Evolutionary conservation across 164 flowering plant genomes (phyloP), one percentile per base, ranked within the genome.

Genomic region (Umbilicus rupestris): DNA sequence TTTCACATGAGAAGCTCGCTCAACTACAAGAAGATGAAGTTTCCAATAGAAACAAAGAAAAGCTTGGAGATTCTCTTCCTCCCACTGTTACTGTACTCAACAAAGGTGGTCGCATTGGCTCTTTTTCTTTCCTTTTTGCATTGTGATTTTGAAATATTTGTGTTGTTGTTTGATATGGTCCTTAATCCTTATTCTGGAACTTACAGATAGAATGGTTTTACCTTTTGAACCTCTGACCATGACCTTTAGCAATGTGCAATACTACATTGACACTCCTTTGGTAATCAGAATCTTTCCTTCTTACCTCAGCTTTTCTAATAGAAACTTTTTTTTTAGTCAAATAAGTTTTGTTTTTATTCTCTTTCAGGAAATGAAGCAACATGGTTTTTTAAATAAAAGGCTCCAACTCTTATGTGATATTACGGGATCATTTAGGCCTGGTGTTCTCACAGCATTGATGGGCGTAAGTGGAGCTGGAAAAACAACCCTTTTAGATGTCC

Each of bases 401-500:
- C 81, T 91, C 59, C 85, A 79, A 55, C 90, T 91, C 69, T 88
- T 91, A 41, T 47, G 47, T 37, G 86, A 85, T 69, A 75, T 89
- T 35, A 86, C 89, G 0, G 93, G 93, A 12, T 71, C 87, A 63
- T 84, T 86, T 29, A 78, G 83, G 71, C 94, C 97, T 64, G 92
- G 97, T 31, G 75, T 87, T 71, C 86, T 90, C 47, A 85, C 95
- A 58, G 95, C 97, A 64, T 68, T 90, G 67, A 85, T 90, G 92
- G 94, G 94, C 67, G 87, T 83, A n/a, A 87, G 87, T 77, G 93
- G 93, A 68, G 93, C 92, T 66, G 96, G 94, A 49, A 87, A 88
- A 75, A 85, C 93, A 30, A 91, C 97, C 62, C 85, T 88, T 50
- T 72, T 91, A 69, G 97, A 91, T 75, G 96, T 87, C 64, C 87